Evolutionary conservation across 306 rosid genomes (phyloP), one percentile per base, ranked within the genome.

Genomic region (Cotoneaster glaucophyllus): DNA sequence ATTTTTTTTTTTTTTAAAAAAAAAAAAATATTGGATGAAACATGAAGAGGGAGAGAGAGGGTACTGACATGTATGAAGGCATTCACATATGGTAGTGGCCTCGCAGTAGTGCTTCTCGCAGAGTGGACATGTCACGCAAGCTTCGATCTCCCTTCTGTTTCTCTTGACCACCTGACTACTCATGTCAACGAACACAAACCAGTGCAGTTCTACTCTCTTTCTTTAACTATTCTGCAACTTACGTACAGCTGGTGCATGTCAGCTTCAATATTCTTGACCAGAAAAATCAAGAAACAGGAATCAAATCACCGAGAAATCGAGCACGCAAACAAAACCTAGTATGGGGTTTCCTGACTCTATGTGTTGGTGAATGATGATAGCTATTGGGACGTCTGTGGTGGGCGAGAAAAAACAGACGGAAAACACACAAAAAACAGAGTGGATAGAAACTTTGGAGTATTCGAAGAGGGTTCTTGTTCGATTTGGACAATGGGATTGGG

Each of bases 61-160:
- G 45, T 69, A 48, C 93, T 89, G 74, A 95, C 98, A 92, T 70
- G 97, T 90, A 80, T 95, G 97, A 72, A 95, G 98, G 69, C 98
- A 95, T 87, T 92, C 97, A 22, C 96, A 85, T 65, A 95, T 89
- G 39, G 98, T 92, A 5, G 98, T 95, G 66, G 98, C 95, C 76
- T 95, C 92, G 21, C 65, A 74, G 84, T 82, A 89, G 34, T 89
- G 70, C 52, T 85, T 83, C 50, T 87, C 62, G 78, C 97, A 95
- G 44, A 95, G 86, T 24, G 92, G 89, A 74, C 98, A 95, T 76
- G 91, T 92, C 88, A 95, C 84, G 90, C 96, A 89, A 78, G 85
- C 86, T 61, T 25, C 81, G 81, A 95, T 83, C 81, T 83, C 77
- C 14, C 85, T 81, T 79, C 93, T 86, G 50, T 53, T 77, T 11